Evolutionary conservation across 208 protist genomes (phyloP), one percentile per base, ranked within the genome.

Genomic region (Angomonas ambiguus): DNA sequence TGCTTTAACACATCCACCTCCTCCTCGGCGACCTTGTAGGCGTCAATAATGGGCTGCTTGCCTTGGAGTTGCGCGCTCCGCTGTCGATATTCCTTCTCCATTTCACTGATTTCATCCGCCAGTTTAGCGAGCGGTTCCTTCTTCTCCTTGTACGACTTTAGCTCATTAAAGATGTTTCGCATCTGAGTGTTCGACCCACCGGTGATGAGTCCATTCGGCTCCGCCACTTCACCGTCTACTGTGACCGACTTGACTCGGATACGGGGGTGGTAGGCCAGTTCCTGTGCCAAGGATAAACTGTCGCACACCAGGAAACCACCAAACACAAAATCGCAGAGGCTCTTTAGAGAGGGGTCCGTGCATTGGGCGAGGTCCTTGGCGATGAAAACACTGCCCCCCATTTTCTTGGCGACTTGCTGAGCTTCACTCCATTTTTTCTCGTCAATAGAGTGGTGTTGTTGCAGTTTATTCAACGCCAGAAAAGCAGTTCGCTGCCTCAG

Each of bases 181-280:
- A 95, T 67, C 51, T 85, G 76, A 35, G 68, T 66, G 31, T 76
- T 88, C n/a, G 95, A 85, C 13, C 97, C 97, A 66, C 98, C 98
- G 5, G 98, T 99, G 24, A 99, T 83, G 20, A 98, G 96, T 31
- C 99, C 99, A 20, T 72, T 72, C 11, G 99, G 99, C 78, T 99
- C 96, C 57, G 96, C 99, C 25, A 99, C 76, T 60, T 99, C 98
- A 31, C 99, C 99, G 1, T 99, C 97, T 3, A 99, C 65, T 1
- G 99, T 99, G n/a, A 99, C 98, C 16, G 97, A 88, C 51, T 94
- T 92, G 18, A 74, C 65, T 13, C 71, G 67, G 18, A 99, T 79
- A 0, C 60, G 42, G 22, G 69, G 42, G 62, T 85, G 83, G 76
- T 96, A 97, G 34, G 95, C 91, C 2, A 98, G 77, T 62, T 88